A percentile compares a stretch with the other conserved stretches of the same genome.
phyloP scores from a whole-genome alignment of 2,329 filamentous ascomycete species.

The Aureobasidium pullulans region DNA sequence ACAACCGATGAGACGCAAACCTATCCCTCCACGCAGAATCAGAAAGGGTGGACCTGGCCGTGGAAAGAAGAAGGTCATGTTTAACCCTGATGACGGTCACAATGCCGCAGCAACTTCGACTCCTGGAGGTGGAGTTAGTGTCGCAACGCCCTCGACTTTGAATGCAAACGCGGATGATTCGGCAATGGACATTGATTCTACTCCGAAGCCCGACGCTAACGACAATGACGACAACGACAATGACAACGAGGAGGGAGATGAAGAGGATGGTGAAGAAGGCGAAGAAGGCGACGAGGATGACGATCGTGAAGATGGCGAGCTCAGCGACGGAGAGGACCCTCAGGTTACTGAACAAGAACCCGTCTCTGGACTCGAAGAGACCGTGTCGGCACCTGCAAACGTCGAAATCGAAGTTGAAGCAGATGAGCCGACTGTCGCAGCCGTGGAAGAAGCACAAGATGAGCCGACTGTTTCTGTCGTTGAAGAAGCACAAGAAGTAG shows the following conservation, averaged over 20 bases:
- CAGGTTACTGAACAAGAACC: not conserved
- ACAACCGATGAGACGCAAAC: conserved; percentile 53
- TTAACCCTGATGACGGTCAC: conserved; percentile 40
- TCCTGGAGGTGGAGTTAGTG: conserved; percentile 26
- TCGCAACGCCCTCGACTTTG: conserved; percentile 26
- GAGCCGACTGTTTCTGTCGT: not conserved
- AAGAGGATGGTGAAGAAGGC: conserved; percentile 38
- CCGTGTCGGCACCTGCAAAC: not conserved
- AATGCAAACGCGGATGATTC: conserved; percentile 36
- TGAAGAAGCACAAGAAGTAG: not conserved
- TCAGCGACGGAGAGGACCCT: conserved; percentile 4
- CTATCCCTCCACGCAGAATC: conserved; percentile 74
- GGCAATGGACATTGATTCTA: conserved; percentile 26
- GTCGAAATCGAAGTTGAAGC: not conserved
- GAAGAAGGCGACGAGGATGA: conserved; percentile 38
- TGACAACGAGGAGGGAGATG: conserved; percentile 43
- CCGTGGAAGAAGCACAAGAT: not conserved
- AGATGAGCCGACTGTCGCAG: not conserved
- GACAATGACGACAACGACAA: conserved; percentile 39
- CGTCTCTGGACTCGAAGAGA: not conserved
- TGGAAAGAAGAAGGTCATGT: conserved; percentile 67
- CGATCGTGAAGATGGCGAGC: conserved; percentile 28
- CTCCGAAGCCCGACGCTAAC: conserved; percentile 35
- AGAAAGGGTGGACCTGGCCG: conserved; percentile 66
- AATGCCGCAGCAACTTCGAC: conserved; percentile 31